These are phyloP conservation scores for Chaetomiaceae sp. DNA, from an alignment of 2,329 filamentous ascomycete genomes.

Conservation along the genomic window DNA sequence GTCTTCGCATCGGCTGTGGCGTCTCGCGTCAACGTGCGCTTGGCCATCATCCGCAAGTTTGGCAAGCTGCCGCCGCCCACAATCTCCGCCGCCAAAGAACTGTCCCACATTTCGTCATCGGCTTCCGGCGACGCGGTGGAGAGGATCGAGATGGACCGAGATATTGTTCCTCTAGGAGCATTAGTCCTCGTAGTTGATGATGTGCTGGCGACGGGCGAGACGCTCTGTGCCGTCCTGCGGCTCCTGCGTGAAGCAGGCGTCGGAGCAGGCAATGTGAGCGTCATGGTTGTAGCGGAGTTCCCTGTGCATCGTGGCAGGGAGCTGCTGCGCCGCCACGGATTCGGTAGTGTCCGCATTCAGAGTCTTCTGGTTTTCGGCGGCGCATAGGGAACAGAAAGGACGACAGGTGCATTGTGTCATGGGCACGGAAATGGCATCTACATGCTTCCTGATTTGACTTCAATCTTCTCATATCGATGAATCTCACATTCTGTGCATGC, in stretches of 20 bases:
- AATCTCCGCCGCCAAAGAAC: conserved; percentile 39
- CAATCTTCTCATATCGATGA: too few relatives aligned
- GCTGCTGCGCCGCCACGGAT: conserved; percentile 40
- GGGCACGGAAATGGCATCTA: too few relatives aligned
- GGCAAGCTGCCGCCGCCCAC: conserved; percentile 55
- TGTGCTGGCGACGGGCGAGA: conserved; percentile 50
- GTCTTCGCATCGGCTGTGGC: conserved; percentile 49
- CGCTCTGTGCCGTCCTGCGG: conserved; percentile 46
- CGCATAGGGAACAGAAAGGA: too few relatives aligned
- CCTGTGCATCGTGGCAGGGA: conserved; percentile 47
- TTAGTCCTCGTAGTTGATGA: conserved; percentile 55
- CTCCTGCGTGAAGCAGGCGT: conserved; percentile 42
- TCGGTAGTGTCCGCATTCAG: conserved; percentile 43
- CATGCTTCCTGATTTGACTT: too few relatives aligned
- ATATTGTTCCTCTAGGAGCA: conserved; percentile 34
- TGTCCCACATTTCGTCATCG: conserved; percentile 50
- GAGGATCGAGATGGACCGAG: conserved; percentile 44
- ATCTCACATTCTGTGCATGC: too few relatives aligned
- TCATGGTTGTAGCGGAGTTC: conserved; percentile 55
- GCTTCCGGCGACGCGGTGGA: conserved; percentile 25
- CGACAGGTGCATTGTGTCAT: too few relatives aligned
- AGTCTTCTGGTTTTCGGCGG: conserved; percentile 48
- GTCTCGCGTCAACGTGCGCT: conserved; percentile 31
- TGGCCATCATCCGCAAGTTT: conserved; percentile 47
- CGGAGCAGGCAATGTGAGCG: conserved; percentile 32